Percentiles rank a stretch among this genome's conserved stretches.
Conservation (phyloP, 345 rosid species). For the Eucalyptus shirleyi region DNA sequence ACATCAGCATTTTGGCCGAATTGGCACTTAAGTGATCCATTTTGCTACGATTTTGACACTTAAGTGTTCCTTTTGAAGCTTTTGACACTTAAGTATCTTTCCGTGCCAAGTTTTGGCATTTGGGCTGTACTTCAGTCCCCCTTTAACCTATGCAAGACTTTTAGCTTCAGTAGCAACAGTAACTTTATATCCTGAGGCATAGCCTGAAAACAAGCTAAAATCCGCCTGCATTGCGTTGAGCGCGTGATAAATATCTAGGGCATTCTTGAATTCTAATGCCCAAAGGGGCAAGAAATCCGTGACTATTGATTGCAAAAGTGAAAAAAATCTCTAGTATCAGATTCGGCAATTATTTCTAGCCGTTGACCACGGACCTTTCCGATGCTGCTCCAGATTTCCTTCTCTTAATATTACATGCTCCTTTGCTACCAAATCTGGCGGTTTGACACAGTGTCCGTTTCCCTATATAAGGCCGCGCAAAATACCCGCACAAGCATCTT, state of each 20-base stretch:
- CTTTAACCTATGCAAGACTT: not conserved
- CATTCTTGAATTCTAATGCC: not conserved
- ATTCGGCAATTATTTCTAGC: not conserved
- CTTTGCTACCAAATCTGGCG: not conserved
- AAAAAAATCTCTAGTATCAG: not conserved
- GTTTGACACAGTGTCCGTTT: not conserved
- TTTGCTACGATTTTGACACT: rapidly evolving
- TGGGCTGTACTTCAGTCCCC: no score
- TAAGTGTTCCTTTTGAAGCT: no score
- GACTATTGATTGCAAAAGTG: not conserved
- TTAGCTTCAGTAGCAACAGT: not conserved
- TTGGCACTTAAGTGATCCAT: rapidly evolving
- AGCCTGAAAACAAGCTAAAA: not conserved
- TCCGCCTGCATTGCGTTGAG: not conserved
- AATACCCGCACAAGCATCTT: not conserved
- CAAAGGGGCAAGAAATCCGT: not conserved
- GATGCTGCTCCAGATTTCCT: not conserved
- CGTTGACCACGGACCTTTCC: not conserved
- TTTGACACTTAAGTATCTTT: rapidly evolving
- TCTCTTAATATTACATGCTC: not conserved
- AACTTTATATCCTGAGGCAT: not conserved
- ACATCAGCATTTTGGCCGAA: rapidly evolving
- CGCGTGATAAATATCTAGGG: not conserved
- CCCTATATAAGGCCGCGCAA: not conserved
- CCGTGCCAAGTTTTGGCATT: rapidly evolving